Evolutionary conservation across 108 stramenopile species (phyloP), one percentile per base, ranked within the genome.

Genomic region (Cylindrotheca closterium): DNA sequence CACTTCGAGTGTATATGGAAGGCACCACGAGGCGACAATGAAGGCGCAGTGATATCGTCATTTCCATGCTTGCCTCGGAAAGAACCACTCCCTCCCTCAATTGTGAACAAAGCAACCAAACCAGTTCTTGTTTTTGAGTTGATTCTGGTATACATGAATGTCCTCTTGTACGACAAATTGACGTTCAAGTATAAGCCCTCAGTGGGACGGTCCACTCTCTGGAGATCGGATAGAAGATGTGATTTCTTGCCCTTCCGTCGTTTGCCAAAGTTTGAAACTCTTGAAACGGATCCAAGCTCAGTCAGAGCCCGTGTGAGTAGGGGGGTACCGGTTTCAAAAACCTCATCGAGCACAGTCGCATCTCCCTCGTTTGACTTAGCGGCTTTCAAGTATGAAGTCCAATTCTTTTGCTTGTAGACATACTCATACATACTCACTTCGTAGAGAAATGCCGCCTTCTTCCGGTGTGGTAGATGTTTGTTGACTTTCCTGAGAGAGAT

Each of bases 351-450:
- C 26, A 85, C 60, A 55, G 45, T 25, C 29, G 30, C 67, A 32
- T 82, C 60, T 47, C 79, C 55, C 33, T 79, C 60, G 29, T 30
- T 58, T 3, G 47, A 28, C 62, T 77, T 68, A 49, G 65, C 60
- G 17, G 78, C 74, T 47, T 79, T 49, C 8, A 91, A 26, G 25
- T 50, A 51, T 21, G 73, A 53, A 25, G 79, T 68, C 93, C 93
- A 94, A 52, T 81, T 77, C 45, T 70, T 73, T 17, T 74, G 71
- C 30, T 74, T 63, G 58, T 73, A 89, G 12, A 82, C 47, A 45
- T 76, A 72, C 76, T 98, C 98, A 4, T 92, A 79, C 89, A 95
- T 82, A 17, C 76, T 79, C n/a, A 99, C 78, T 77, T 97, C 96
- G 61, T 97, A 97, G 21, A 97, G 74, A 52, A 73, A 68, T 5